Base-by-base conservation (phyloP, 139 green algal species). In the Tetradesmus obliquus region DNA sequence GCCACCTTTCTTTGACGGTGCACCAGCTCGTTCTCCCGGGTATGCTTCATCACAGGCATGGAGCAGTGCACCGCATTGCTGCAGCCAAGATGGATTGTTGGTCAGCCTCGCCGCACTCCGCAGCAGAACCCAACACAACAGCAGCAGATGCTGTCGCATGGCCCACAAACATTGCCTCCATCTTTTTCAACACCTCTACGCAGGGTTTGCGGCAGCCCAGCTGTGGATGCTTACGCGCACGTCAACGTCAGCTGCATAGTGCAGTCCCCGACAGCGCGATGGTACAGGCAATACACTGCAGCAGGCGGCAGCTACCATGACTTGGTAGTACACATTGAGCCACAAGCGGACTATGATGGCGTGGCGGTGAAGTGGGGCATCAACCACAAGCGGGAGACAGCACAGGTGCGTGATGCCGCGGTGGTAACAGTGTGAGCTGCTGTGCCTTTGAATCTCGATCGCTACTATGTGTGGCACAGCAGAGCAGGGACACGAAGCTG, bases 321-420 rank as follows among this genome's bases (percentile, higher is more conserved):
- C 10, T 58, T 94, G 20, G n/a, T 79, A 2, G 76, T 84, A 20
- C 87, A 84, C 57, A 79, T 86, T 51, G 57, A 84, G 74, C 55
- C 51, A 15, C 53, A 79, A 22, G 54, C 71, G 57, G 72, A 84
- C 72, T 83, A 90, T 72, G 97, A 98, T 69, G 97, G 97, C 0
- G 72, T 98, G 22, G 97, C 97, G 3, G 97, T 98, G 8, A 86
- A 57, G 2, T 99, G 97, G 97, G 97, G 97, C 69, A 95, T 98
- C 24, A 94, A 93, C 57, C 95, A 98, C 94, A 98, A 93, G 9
- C 95, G 94, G 85, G 51, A 79, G 0, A 95, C 55, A 1, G 90
- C 94, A 2, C 95, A 98, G 92, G 95, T 97, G 53, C 97, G 96
- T 82, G 96, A 93, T 3, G 86, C 94, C 69, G 87, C 93, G 32